Evolutionary conservation across 2,329 filamentous ascomycete genomes (phyloP).

Genomic region (Exophiala aquamarina): DNA sequence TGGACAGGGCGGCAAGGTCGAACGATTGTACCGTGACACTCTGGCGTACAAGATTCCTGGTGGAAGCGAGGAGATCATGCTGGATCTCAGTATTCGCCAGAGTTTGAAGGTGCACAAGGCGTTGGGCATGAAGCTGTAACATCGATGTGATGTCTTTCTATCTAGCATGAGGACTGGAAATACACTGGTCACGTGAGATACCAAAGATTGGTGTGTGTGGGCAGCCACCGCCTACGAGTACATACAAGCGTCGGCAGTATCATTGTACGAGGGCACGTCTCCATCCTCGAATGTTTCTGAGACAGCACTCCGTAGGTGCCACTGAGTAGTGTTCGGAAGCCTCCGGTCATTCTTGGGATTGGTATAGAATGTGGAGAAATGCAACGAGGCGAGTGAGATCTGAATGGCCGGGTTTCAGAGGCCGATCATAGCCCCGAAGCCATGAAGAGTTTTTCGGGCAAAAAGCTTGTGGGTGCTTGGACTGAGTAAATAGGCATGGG

Average conservation of each 20-base stretch:
- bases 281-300: too few species aligned
- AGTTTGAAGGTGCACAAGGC: constrained; percentile 83
- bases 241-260: too few species aligned
- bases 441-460: not conserved
- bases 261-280: too few species aligned
- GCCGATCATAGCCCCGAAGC: not conserved
- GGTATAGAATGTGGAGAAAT: too few species aligned
- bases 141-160: not conserved
- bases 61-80: constrained; percentile 97
- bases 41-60: constrained; percentile 95
- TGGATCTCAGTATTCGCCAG: constrained; percentile 93
- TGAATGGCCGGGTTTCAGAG: constrained; percentile 8
- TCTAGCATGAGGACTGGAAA: not conserved
- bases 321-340: too few species aligned
- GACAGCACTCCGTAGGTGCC: too few species aligned
- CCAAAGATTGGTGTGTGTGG: too few species aligned
- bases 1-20: constrained; percentile 92
- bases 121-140: constrained; percentile 90
- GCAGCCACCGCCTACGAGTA: too few species aligned
- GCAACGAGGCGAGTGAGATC: not conserved
- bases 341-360: too few species aligned
- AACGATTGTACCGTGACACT: constrained; percentile 92
- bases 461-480: constrained; percentile 1
- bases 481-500: too few species aligned
- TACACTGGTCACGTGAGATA: not conserved